These are phyloP conservation scores for Hypoxylon subgilvum DNA, from an alignment of 495 filamentous ascomycete species.

Conservation along the genomic window DNA sequence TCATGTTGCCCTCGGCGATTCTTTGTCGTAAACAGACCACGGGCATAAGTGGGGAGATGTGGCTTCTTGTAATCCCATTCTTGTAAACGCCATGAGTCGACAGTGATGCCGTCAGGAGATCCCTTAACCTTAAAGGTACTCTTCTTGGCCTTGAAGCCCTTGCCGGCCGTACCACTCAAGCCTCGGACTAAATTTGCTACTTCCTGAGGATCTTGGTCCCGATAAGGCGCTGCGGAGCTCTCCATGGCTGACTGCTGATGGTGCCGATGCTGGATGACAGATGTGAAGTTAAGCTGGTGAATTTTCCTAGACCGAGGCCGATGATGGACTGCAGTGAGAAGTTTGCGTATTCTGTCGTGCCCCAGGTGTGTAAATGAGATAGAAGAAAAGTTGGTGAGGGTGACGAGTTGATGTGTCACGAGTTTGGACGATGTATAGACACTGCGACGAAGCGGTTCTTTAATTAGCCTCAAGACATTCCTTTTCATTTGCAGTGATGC, in stretches of 20 bases:
- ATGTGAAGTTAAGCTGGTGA: not conserved
- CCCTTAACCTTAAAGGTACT: conserved; percentile 68
- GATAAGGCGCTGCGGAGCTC: conserved; percentile 56
- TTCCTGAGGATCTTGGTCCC: conserved; percentile 67
- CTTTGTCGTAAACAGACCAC: conserved; percentile 85
- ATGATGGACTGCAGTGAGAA: not conserved
- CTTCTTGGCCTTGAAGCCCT: conserved; percentile 72
- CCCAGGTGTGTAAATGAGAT: not conserved
- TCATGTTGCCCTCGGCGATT: conserved; percentile 67
- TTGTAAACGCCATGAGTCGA: conserved; percentile 90
- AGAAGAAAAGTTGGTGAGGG: not conserved
- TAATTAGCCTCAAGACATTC: not conserved
- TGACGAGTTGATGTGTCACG: not conserved
- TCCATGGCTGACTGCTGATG: conserved; percentile 22
- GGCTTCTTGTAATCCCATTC: conserved; percentile 93
- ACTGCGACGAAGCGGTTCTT: not conserved
- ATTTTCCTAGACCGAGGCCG: not conserved
- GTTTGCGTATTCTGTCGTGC: not conserved
- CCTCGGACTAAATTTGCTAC: conserved; percentile 62
- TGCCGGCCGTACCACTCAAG: conserved; percentile 59
- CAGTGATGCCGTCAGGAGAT: conserved; percentile 62
- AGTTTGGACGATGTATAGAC: not conserved
- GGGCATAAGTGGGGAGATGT: conserved; percentile 85
- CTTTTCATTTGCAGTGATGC: not conserved
- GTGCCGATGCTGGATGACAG: not conserved